Evolutionary conservation across 345 rosid genomes (phyloP).

Genomic region (Citrus medica): DNA sequence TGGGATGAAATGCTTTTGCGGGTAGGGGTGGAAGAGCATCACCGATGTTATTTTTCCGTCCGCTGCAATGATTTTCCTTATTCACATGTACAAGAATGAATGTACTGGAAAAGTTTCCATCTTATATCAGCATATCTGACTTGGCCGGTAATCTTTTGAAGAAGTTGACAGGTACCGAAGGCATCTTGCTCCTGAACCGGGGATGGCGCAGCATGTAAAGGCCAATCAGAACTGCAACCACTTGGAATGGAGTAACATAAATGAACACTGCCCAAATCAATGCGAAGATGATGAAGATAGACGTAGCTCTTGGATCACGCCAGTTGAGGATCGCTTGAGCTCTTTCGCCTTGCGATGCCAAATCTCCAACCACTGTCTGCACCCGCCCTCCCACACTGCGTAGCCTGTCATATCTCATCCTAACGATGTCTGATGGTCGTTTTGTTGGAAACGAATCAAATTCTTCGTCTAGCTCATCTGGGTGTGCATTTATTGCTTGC

Average conservation of each 20-base stretch:
- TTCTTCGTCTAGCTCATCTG: constrained; percentile 96
- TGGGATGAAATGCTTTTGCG: constrained; percentile 14
- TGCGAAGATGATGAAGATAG: constrained; percentile 71
- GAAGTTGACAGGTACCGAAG: constrained; percentile 90
- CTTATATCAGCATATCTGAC: constrained; percentile 78
- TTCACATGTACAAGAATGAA: constrained; percentile 3
- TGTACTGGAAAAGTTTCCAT: background rate
- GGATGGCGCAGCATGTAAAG: constrained; percentile 89
- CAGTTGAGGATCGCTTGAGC: constrained; percentile 84
- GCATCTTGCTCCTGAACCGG: constrained; percentile 78
- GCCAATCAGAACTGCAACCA: constrained; percentile 66
- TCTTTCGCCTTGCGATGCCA: constrained; percentile 92
- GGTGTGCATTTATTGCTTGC: constrained; percentile 58
- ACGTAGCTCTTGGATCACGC: constrained; percentile 93
- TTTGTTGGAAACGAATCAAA: constrained; percentile 74
- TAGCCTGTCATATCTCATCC: constrained; percentile 82
- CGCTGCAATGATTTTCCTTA: constrained; percentile 6
- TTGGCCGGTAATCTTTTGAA: constrained; percentile 93
- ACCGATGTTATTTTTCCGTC: background rate
- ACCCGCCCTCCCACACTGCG: constrained; percentile 81
- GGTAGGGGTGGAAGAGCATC: background rate
- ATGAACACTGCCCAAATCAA: constrained; percentile 75
- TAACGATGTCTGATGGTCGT: constrained; percentile 52
- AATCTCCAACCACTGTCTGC: constrained; percentile 82
- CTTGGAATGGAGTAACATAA: constrained; percentile 85